Conservation (phyloP, 768 basidiomycete species). For the Termitomyces sp. region DNA sequence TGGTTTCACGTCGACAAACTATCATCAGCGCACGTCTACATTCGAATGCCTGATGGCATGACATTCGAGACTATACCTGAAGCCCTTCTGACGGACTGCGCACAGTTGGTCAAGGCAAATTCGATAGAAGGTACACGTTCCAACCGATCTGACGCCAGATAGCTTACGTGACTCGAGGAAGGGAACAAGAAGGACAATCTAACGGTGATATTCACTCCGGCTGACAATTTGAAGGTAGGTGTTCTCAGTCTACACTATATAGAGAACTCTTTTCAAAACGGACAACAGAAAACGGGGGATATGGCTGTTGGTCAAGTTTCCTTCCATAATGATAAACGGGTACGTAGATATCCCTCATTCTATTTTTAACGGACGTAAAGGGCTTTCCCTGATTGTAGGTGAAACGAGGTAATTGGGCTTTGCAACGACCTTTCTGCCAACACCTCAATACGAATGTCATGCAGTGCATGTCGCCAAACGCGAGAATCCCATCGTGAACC, state of each 20-base stretch:
- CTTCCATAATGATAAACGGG: conserved; percentile 88
- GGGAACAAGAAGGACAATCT: conserved; percentile 96
- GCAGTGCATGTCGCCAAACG: conserved; percentile 68
- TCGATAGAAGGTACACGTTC: conserved; percentile 78
- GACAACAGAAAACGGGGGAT: conserved; percentile 85
- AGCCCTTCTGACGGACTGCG: conserved; percentile 74
- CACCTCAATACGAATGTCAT: conserved; percentile 1
- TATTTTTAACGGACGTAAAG: not conserved
- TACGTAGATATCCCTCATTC: conserved; percentile 24
- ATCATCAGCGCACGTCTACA: conserved; percentile 93
- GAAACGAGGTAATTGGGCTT: conserved; percentile 55
- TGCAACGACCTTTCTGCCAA: not conserved
- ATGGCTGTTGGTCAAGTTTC: conserved; percentile 97
- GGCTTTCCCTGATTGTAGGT: conserved; percentile 40
- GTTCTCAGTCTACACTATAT: not conserved
- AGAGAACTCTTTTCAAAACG: not conserved
- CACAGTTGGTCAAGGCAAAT: conserved; percentile 96
- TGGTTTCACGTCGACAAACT: conserved; percentile 99
- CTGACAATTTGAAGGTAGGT: conserved; percentile 82
- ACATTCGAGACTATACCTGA: conserved; percentile 87
- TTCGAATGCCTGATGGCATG: conserved; percentile 82
- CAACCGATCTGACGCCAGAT: not conserved
- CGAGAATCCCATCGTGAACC: conserved; percentile 87
- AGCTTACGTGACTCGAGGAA: conserved; percentile 24
- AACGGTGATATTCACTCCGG: conserved; percentile 92